Percentiles rank a stretch among this genome's conserved stretches.
Conservation (phyloP, 192 early-diverging fungal genomes). For the Rhizoclosmatium globosum region DNA sequence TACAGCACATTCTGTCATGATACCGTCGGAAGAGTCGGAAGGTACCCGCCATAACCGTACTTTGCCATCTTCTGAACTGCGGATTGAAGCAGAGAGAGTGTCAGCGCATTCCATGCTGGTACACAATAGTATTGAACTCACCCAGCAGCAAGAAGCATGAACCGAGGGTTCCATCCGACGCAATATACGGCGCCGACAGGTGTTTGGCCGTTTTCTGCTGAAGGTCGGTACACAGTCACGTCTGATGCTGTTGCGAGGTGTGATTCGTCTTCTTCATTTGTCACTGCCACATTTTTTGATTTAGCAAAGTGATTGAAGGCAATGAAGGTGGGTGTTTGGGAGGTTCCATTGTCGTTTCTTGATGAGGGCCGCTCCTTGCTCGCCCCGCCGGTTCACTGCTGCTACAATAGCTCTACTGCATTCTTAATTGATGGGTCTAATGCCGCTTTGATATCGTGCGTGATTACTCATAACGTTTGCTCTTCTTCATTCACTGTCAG, state of each 20-base stretch:
- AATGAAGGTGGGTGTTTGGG: too few species aligned
- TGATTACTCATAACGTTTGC: too few species aligned
- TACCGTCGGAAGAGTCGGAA: constrained; percentile 47
- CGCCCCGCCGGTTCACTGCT: too few species aligned
- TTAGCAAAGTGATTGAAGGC: not conserved
- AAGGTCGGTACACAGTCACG: constrained; percentile 22
- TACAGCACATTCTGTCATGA: constrained; percentile 62
- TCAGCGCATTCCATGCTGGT: too few species aligned
- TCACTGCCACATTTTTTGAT: not conserved
- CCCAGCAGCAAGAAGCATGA: constrained; percentile 80
- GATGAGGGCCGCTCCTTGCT: too few species aligned
- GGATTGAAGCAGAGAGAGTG: not conserved
- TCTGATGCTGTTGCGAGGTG: constrained; percentile 15
- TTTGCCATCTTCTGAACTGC: constrained; percentile 80
- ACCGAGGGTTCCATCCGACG: constrained; percentile 74
- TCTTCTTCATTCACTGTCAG: too few species aligned
- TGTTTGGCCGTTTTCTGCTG: not conserved
- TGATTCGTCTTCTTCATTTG: constrained; percentile 11
- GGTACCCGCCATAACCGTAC: constrained; percentile 88
- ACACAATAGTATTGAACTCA: constrained; percentile 41
- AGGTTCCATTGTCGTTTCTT: too few species aligned
- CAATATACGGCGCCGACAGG: constrained; percentile 29
- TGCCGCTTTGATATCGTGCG: too few species aligned
- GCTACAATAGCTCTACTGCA: too few species aligned
- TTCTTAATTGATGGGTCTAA: too few species aligned